Evolutionary conservation across 2,329 filamentous ascomycete species (phyloP).

Genomic region (Aureobasidium sp.): DNA sequence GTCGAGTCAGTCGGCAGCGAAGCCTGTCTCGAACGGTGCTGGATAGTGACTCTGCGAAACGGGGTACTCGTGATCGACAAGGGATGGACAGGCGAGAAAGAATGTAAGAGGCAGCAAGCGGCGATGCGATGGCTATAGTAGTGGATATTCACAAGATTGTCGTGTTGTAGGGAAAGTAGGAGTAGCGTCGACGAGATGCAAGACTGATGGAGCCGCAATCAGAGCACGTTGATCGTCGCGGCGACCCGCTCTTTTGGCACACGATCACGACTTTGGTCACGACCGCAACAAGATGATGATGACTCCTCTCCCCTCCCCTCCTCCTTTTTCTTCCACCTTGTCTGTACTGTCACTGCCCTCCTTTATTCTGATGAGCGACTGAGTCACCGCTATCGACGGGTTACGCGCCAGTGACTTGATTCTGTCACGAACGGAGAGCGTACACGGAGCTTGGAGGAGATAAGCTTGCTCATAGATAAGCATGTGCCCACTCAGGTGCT

Average conservation of each 20-base stretch:
- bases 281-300: neutral
- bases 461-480: slow-evolving; percentile 11
- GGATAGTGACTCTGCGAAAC: neutral
- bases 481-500: slow-evolving; percentile 6
- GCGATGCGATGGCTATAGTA: neutral
- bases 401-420: neutral
- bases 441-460: neutral
- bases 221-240: slow-evolving; percentile 2
- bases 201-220: neutral
- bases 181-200: neutral
- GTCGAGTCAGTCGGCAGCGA: slow-evolving; percentile 11
- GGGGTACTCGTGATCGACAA: neutral
- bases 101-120: slow-evolving; percentile 3
- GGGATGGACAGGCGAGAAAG: neutral
- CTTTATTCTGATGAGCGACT: neutral
- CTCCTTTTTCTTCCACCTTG: neutral
- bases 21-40: slow-evolving; percentile 7
- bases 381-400: slow-evolving; percentile 4
- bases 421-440: neutral
- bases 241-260: slow-evolving; percentile 7
- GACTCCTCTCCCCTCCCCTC: neutral
- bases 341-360: neutral
- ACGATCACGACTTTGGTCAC: slow-evolving; percentile 3
- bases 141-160: neutral
- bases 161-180: slow-evolving; percentile 7